Evolutionary conservation across 805 yeast genomes (phyloP).

Genomic region (Schwanniomyces sp.): DNA sequence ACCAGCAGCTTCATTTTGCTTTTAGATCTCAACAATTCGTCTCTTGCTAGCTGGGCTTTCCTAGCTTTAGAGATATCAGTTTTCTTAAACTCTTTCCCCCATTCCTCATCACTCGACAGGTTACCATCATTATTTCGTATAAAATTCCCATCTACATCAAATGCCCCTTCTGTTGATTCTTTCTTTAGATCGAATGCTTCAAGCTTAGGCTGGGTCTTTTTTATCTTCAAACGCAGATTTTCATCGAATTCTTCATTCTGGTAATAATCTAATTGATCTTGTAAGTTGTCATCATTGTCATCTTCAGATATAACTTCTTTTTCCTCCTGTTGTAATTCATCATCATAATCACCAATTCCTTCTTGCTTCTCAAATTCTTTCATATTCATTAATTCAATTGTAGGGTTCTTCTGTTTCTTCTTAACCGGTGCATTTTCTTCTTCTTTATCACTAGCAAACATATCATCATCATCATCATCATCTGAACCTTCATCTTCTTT

Average conservation of each 20-base stretch:
- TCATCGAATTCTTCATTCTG: constrained; percentile 23
- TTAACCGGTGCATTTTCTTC: constrained; percentile 10
- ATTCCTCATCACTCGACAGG: constrained; percentile 21
- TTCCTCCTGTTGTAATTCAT: constrained; percentile 14
- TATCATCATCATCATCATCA: constrained; percentile 48
- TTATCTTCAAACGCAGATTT: constrained; percentile 1
- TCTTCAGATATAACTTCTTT: constrained; percentile 11
- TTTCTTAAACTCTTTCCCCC: constrained; percentile 14
- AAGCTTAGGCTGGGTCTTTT: constrained; percentile 39
- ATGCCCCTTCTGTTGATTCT: constrained; percentile 58
- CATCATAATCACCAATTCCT: constrained; percentile 17
- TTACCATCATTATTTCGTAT: constrained; percentile 37
- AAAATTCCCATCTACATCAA: constrained; percentile 63
- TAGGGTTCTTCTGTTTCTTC: background rate
- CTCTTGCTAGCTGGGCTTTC: constrained; percentile 43
- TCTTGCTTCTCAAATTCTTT: constrained; percentile 26
- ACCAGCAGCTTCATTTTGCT: constrained; percentile 11
- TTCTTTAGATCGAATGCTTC: constrained; percentile 63
- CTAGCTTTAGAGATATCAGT: constrained; percentile 37
- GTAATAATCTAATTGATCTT: constrained; percentile 20
- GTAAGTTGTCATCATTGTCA: constrained; percentile 11
- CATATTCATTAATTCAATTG: constrained; percentile 5
- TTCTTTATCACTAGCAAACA: constrained; percentile 31
- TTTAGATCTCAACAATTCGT: constrained; percentile 14
- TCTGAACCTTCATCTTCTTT: constrained; percentile 16